Evolutionary conservation across 768 basidiomycete genomes (phyloP).

Genomic region (Leccinum broughii): DNA sequence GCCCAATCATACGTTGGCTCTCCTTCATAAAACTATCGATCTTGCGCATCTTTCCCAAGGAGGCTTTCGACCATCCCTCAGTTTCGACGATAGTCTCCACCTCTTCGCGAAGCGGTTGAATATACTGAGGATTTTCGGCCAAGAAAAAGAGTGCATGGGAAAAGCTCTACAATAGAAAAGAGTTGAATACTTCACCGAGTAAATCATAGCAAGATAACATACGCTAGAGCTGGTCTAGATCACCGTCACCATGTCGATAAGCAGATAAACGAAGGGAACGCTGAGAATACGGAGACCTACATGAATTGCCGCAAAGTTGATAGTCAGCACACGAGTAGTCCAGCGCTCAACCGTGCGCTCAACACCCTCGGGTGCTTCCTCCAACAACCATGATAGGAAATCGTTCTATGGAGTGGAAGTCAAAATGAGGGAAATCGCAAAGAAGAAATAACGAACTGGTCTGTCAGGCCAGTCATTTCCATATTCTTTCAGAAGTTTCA

Average conservation of each 20-base stretch:
- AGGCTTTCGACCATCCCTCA: constrained; percentile 27
- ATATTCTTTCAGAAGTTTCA: constrained; percentile 21
- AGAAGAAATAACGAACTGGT: constrained; percentile 28
- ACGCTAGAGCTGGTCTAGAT: neutral
- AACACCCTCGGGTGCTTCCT: constrained; percentile 20
- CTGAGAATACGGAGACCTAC: constrained; percentile 11
- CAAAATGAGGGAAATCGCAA: neutral
- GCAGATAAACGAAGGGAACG: neutral
- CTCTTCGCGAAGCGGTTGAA: constrained; percentile 2
- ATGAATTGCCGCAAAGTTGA: constrained; percentile 27
- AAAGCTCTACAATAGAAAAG: constrained; percentile 25
- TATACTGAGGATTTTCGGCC: constrained; percentile 36
- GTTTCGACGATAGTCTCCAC: constrained; percentile 6
- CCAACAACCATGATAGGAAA: constrained; percentile 35
- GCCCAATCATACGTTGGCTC: constrained; percentile 33
- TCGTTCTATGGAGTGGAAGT: constrained; percentile 28
- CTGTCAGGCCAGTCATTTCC: constrained; percentile 33
- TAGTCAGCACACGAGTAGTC: constrained; percentile 17
- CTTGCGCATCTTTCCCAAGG: constrained; percentile 32
- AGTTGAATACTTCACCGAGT: neutral
- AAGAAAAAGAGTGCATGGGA: constrained; percentile 37
- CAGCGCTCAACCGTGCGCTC: constrained; percentile 25
- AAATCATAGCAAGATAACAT: neutral
- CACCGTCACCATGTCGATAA: neutral
- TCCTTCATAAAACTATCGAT: constrained; percentile 44